These are phyloP conservation scores for Aspergillus sergii DNA, from an alignment of 2,329 filamentous ascomycete genomes.

Conservation along the genomic window DNA sequence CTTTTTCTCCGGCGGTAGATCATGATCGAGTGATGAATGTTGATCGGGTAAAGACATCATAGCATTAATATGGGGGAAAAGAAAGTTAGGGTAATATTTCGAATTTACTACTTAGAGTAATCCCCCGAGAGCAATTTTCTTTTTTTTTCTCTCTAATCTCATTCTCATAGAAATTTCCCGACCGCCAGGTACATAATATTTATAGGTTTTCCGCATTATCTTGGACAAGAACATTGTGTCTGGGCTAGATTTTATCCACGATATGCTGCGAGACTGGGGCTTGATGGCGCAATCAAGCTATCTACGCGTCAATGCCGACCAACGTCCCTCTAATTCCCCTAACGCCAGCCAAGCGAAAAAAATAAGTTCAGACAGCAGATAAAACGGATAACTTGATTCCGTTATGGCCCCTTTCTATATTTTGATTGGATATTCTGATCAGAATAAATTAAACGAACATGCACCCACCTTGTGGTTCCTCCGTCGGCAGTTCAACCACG, in stretches of 20 bases:
- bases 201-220: neutral
- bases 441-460: neutral
- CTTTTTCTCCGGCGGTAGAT: neutral
- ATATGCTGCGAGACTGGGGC: conserved; percentile 5
- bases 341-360: neutral
- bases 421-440: neutral
- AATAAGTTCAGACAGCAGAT: neutral
- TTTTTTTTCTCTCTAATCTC: neutral
- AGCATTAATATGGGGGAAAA: neutral
- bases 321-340: neutral
- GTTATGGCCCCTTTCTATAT: neutral
- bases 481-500: neutral
- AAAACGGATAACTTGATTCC: neutral
- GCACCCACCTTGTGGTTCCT: neutral
- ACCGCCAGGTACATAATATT: neutral
- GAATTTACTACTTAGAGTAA: neutral
- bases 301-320: conserved; percentile 2
- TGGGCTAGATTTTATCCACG: conserved; percentile 1
- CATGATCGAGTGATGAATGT: neutral
- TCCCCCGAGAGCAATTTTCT: neutral
- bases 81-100: neutral
- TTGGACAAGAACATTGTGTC: neutral
- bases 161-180: neutral
- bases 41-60: neutral
- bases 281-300: conserved; percentile 6